Evolutionary conservation across 2,329 filamentous ascomycete genomes (phyloP), one percentile per base, ranked within the genome.

Genomic region (Venturia aucupariae): DNA sequence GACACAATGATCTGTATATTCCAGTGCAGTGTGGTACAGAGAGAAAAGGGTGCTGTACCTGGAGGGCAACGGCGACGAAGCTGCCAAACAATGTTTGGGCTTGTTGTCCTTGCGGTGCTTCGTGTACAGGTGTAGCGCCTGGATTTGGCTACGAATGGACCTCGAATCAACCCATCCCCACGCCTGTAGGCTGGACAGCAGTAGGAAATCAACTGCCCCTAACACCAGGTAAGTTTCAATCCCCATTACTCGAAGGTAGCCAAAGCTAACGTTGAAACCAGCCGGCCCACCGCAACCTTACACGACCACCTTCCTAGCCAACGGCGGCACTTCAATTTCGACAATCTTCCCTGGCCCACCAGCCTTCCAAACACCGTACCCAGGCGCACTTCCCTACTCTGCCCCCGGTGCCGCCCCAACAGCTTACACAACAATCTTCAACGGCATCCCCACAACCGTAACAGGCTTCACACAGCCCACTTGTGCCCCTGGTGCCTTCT

Each of bases 1-100:
- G 11, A 15, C 38, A 41, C 38, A 44, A 44, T 41, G 59, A 41
- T 60, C 32, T 60, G 22, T 60, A 60, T 15, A 41, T 41, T 41
- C 59, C 59, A 41, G 59, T 60, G 19, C 35, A 57, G 51, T 57
- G 51, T 35, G 51, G 27, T n/a, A 35, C 35, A 6, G 59, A 60
- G 38, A 41, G 41, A 27, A 60, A 32, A 17, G 59, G 59, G 5
- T 60, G 59, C 22, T 60, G 59, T 44, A 60, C 59, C 13, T 60
- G 59, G 59, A 41, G 59, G 22, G 59, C 59, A n/a, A 60, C 59
- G n/a, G 59, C 59, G 35, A 60, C 59, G n/a, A 60, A 60, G 11
- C n/a, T 60, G 19, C 51, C 51, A 38, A 60, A 60, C 35, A 32
- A 44, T 22, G 24, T 41, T 22, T 60, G 59, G 59, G 59, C 59